Base-by-base conservation (phyloP, 345 rosid species). In the Populus ilicifolia region DNA sequence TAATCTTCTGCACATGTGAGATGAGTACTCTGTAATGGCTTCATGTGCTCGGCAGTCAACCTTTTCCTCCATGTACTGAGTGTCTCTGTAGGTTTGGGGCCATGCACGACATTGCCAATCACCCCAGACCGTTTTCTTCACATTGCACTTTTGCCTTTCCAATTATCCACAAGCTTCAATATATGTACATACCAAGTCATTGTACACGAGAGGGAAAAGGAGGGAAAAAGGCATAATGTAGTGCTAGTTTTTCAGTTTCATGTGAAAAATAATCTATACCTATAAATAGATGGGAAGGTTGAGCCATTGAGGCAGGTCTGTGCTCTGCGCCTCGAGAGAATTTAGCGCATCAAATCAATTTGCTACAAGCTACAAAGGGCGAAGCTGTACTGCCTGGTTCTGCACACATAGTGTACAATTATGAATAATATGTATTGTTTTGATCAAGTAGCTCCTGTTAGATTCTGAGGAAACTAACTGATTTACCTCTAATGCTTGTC, bases 1-100 rank as follows among this genome's bases (percentile, higher is more conserved):
- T 88, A 96, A 96, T 83, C 99, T 93, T 83, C 99, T 96, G 77
- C 99, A 96, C 85, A 93, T 89, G 90, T 93, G 86, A 89, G 70
- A 78, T 75, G 78, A 59, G 20, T 13, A 38, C 36, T 50, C 20
- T 78, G 66, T 13, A 30, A 25, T 66, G 72, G 78, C 63, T 30
- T 36, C 16, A 27, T 56, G 76, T 43, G 67, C 33, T 68, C 46
- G 23, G 35, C 9, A 10, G 33, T 66, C 38, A 46, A 38, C 63
- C 67, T 68, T 76, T 54, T 75, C 71, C n/a, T 59, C 39, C 61
- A 74, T 64, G 46, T 63, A 67, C 33, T 39, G 20, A 71, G 67
- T 62, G 39, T 82, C 64, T 9, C 74, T 78, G 64, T 82, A 81
- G 85, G 85, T 65, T 79, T 74, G 74, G 7, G 43, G 77, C 43